A percentile compares a stretch with the other conserved stretches of the same genome.
Conservation (phyloP, 257 asterid genomes). For the Solanum lignicaule region DNA sequence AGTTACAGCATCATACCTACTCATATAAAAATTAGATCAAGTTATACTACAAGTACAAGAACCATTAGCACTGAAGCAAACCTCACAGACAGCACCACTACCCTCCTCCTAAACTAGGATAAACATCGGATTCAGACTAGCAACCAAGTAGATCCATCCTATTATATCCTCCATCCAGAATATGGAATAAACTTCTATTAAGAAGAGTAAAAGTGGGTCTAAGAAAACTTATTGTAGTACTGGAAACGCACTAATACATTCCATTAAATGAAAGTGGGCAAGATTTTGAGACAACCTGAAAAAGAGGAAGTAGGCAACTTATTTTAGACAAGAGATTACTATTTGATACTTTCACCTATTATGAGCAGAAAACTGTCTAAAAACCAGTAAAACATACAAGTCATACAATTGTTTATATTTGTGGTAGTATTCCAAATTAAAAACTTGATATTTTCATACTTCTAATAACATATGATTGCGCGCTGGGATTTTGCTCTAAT, state of each 20-base stretch:
- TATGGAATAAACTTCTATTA: background rate
- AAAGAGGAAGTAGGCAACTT: background rate
- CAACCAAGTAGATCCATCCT: background rate
- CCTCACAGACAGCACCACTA: background rate
- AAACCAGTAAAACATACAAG: background rate
- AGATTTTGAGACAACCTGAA: background rate
- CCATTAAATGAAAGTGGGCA: background rate
- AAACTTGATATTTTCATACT: background rate
- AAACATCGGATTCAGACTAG: background rate
- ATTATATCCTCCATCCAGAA: background rate
- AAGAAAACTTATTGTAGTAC: background rate
- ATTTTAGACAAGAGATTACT: background rate
- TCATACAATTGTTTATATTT: background rate
- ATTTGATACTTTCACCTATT: background rate
- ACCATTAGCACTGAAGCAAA: background rate
- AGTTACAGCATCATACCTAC: constrained; percentile 94
- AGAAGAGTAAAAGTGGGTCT: background rate
- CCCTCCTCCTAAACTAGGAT: background rate
- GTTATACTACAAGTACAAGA: background rate
- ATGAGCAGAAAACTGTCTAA: background rate
- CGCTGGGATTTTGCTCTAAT: background rate
- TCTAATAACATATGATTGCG: background rate
- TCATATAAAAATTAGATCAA: constrained; percentile 10
- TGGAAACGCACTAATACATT: background rate
- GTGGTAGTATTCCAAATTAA: background rate